These are phyloP conservation scores for Ophiosphaerella korrae DNA, from an alignment of 2,329 filamentous ascomycete species.

Conservation along the genomic window DNA sequence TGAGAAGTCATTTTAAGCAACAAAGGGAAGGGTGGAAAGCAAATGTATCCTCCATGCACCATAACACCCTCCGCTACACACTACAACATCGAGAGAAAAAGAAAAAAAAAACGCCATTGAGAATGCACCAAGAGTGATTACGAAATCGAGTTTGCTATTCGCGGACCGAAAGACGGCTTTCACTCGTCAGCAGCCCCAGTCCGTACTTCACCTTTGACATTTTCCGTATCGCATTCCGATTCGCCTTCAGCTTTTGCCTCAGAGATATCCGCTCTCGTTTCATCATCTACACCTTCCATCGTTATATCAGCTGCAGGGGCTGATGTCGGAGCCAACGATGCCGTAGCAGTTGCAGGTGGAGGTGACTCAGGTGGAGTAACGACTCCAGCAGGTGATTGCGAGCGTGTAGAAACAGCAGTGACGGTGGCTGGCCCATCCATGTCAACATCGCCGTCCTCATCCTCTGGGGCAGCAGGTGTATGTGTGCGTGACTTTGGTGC, in stretches of 20 bases:
- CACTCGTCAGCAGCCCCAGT: slow-evolving; percentile 36
- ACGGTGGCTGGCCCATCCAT: slow-evolving; percentile 37
- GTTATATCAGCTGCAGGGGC: slow-evolving; percentile 35
- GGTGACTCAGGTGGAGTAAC: slow-evolving; percentile 47
- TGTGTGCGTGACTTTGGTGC: slow-evolving; percentile 30
- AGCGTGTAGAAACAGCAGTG: slow-evolving; percentile 21
- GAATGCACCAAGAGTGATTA: too few species aligned
- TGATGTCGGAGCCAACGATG: slow-evolving; percentile 22
- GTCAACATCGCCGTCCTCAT: slow-evolving; percentile 44
- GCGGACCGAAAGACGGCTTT: slow-evolving; percentile 17
- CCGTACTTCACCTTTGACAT: slow-evolving; percentile 38
- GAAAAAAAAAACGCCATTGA: neutral
- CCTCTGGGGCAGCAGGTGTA: slow-evolving; percentile 34
- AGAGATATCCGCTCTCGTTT: slow-evolving; percentile 21
- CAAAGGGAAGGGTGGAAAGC: slow-evolving; percentile 7
- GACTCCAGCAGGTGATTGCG: slow-evolving; percentile 38
- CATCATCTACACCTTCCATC: slow-evolving; percentile 33
- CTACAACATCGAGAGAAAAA: neutral
- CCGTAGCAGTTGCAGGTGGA: slow-evolving; percentile 17
- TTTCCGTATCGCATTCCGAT: slow-evolving; percentile 34
- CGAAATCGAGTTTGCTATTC: neutral
- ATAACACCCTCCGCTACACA: slow-evolving; percentile 17
- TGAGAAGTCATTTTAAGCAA: neutral
- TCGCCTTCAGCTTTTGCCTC: slow-evolving; percentile 34
- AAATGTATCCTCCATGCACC: slow-evolving; percentile 22